phyloP scores from a whole-genome alignment of 805 yeast species.

The Kodamaea fukazawae region DNA sequence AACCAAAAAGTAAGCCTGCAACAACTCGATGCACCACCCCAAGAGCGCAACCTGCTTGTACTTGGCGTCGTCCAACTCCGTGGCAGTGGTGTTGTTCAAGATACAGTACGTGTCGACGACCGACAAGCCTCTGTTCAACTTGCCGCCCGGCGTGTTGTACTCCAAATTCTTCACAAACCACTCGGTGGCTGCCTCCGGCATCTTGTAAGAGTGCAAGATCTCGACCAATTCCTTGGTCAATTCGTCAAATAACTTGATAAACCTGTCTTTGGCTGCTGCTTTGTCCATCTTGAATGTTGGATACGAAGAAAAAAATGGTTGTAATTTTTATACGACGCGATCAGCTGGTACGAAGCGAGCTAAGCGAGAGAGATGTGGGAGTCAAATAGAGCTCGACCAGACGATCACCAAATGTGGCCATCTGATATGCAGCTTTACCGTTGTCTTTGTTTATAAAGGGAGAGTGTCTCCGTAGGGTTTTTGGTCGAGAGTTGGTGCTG shows the following conservation, averaged over 20 bases:
- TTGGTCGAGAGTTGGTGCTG: too few species aligned
- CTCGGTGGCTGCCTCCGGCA: slow-evolving; percentile 79
- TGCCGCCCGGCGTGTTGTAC: slow-evolving; percentile 95
- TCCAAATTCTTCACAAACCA: slow-evolving; percentile 77
- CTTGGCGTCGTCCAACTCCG: slow-evolving; percentile 61
- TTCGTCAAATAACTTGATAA: slow-evolving; percentile 67
- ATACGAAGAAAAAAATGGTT: slow-evolving; percentile 1
- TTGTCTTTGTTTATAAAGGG: too few species aligned
- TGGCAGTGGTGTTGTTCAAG: slow-evolving; percentile 58
- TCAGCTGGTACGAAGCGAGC: not conserved
- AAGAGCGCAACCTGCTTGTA: slow-evolving; percentile 82
- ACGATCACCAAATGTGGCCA: too few species aligned
- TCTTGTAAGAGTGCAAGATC: slow-evolving; percentile 63
- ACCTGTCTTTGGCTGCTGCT: slow-evolving; percentile 47
- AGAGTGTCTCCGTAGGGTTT: too few species aligned
- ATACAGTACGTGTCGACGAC: slow-evolving; percentile 90
- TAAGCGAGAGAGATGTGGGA: too few species aligned
- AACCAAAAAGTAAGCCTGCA: slow-evolving; percentile 95
- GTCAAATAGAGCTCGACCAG: too few species aligned
- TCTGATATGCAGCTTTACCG: too few species aligned
- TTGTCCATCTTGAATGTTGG: slow-evolving; percentile 15
- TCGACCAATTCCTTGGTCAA: slow-evolving; percentile 73
- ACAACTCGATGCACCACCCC: slow-evolving; percentile 93
- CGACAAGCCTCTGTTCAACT: slow-evolving; percentile 91
- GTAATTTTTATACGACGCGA: not conserved